A percentile compares a stretch with the other conserved stretches of the same genome.
Conservation (phyloP, 331 rosid species). For the Acacia concinna region DNA sequence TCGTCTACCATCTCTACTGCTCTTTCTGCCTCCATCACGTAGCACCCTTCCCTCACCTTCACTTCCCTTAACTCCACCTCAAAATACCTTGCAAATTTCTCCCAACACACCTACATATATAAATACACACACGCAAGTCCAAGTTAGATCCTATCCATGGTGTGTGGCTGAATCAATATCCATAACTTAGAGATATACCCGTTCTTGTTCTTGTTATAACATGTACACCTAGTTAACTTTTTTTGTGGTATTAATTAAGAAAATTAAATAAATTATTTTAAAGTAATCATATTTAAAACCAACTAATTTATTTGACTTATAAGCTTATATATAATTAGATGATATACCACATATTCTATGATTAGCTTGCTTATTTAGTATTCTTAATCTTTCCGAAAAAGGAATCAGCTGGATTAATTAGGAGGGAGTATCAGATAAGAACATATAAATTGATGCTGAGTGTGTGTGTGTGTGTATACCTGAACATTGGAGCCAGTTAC, state of each 20-base stretch:
- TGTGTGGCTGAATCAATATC: neutral
- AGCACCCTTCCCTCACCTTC: conserved; percentile 55
- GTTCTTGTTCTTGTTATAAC: too few species aligned
- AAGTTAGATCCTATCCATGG: neutral
- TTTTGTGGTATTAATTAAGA: too few species aligned
- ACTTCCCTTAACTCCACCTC: conserved; percentile 70
- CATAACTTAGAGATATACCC: too few species aligned
- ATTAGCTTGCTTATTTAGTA: too few species aligned
- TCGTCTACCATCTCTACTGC: conserved; percentile 76
- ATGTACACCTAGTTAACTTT: too few species aligned
- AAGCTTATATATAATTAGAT: too few species aligned
- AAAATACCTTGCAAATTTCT: conserved; percentile 69
- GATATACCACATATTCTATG: too few species aligned
- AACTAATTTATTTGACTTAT: too few species aligned
- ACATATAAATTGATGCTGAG: neutral
- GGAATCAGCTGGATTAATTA: too few species aligned
- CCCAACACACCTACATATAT: conserved; percentile 64
- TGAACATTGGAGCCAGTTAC: conserved; percentile 86
- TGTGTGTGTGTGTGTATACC: conserved; percentile 35
- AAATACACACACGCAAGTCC: neutral
- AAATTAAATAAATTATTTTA: too few species aligned
- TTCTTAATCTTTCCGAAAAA: too few species aligned
- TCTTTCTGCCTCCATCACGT: conserved; percentile 64
- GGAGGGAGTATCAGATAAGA: neutral
- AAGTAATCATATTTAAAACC: too few species aligned